Evolutionary conservation across 2,329 filamentous ascomycete species (phyloP).

Genomic region (Phialocephala subalpina): DNA sequence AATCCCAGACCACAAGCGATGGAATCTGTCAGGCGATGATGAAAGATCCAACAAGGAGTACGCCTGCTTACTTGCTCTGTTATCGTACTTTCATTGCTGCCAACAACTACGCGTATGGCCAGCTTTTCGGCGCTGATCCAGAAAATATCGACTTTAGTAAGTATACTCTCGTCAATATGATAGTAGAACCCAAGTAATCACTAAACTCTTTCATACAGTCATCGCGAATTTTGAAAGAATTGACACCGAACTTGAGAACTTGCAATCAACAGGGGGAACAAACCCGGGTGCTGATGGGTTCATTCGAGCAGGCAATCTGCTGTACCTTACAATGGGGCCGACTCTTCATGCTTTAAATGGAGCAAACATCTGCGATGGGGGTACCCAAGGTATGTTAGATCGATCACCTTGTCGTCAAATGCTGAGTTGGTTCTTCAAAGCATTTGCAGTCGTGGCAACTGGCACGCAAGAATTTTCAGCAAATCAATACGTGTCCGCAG

Average conservation of each 20-base stretch:
- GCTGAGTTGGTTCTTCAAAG: neutral
- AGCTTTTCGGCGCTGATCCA: neutral
- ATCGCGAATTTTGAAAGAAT: neutral
- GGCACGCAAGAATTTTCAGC: neutral
- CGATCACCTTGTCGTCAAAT: neutral
- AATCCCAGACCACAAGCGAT: neutral
- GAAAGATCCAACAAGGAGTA: neutral
- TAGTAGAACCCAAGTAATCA: neutral
- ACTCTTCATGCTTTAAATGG: neutral
- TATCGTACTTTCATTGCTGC: neutral
- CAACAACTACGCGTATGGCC: neutral
- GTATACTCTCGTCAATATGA: neutral
- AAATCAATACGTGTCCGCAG: neutral
- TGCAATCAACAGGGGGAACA: neutral
- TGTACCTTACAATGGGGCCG: neutral
- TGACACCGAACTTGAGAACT: neutral
- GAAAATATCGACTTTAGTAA: neutral
- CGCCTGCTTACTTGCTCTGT: neutral
- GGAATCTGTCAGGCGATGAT: neutral
- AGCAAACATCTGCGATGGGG: neutral
- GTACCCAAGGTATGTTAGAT: constrained; percentile 1
- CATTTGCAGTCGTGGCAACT: neutral
- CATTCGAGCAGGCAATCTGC: neutral
- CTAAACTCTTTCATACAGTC: neutral
- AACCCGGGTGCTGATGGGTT: neutral